Evolutionary conservation across 495 filamentous ascomycete species (phyloP).

Genomic region (Xylaria telfairii): DNA sequence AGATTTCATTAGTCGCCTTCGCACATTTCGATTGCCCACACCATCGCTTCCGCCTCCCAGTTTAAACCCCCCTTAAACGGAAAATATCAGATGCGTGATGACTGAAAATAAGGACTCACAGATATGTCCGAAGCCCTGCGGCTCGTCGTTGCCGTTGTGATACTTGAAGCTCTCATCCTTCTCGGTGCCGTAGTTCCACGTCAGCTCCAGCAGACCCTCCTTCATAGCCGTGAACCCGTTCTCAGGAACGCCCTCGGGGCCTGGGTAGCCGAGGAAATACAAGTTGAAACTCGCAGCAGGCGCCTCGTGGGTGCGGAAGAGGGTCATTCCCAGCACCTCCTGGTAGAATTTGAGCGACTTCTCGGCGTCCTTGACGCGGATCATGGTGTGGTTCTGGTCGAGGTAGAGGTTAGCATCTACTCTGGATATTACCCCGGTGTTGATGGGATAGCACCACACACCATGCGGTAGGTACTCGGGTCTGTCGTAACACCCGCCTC

Average conservation of each 20-base stretch:
- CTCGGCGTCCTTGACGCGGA: conserved; percentile 89
- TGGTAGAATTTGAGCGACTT: conserved; percentile 88
- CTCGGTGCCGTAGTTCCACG: conserved; percentile 98
- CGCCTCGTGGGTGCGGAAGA: conserved; percentile 75
- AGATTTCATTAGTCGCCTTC: conserved; percentile 32
- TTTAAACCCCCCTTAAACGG: background rate
- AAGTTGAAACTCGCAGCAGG: conserved; percentile 78
- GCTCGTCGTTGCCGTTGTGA: conserved; percentile 89
- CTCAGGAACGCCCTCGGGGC: conserved; percentile 54
- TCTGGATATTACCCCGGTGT: background rate
- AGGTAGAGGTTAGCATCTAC: conserved; percentile 3
- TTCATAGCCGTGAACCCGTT: conserved; percentile 62
- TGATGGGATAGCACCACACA: conserved; percentile 27
- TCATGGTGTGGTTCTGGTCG: conserved; percentile 86
- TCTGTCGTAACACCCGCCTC: conserved; percentile 49
- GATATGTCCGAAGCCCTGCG: conserved; percentile 93
- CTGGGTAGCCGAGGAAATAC: conserved; percentile 88
- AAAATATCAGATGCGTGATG: background rate
- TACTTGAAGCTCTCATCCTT: conserved; percentile 83
- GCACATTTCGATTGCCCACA: background rate
- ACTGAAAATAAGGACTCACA: conserved; percentile 58
- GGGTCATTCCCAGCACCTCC: conserved; percentile 85
- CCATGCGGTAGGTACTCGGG: conserved; percentile 51
- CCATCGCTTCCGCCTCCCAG: background rate
- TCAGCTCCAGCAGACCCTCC: conserved; percentile 88